phyloP scores from a whole-genome alignment of 192 early-diverging fungal genomes.

The Rhizoclosmatium sp. region DNA sequence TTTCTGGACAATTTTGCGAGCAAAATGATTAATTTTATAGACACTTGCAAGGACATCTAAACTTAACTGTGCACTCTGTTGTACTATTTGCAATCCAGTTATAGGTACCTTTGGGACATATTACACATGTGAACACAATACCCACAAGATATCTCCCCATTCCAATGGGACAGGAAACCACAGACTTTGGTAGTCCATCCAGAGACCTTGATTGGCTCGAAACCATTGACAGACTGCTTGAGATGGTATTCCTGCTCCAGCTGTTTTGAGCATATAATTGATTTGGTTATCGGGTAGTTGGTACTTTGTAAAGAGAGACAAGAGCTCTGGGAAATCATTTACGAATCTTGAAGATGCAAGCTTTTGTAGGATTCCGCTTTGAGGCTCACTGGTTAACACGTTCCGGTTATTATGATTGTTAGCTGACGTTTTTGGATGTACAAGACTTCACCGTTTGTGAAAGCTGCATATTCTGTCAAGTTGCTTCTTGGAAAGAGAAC shows the following conservation, averaged over 20 bases:
- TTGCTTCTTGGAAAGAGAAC: conserved; percentile 18
- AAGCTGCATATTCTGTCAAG: background rate
- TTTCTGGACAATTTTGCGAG: conserved; percentile 5
- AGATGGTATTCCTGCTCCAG: background rate
- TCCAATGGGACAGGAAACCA: conserved; percentile 17
- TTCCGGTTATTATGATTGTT: no score
- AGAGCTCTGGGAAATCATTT: conserved; percentile 25
- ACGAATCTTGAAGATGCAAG: background rate
- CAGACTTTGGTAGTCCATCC: conserved; percentile 14
- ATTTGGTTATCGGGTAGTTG: background rate
- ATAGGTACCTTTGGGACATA: conserved; percentile 6
- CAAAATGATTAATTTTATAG: background rate
- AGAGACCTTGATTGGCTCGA: background rate
- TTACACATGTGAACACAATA: conserved; percentile 7
- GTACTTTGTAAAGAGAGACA: background rate
- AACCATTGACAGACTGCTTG: conserved; percentile 4
- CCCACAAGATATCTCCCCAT: background rate
- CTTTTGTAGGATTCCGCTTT: background rate
- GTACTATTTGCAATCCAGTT: conserved; percentile 17
- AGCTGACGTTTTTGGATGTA: background rate
- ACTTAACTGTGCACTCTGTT: background rate
- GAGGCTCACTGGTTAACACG: background rate
- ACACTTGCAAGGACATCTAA: no score
- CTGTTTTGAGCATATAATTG: background rate
- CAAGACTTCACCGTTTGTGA: conserved; percentile 1